Evolutionary conservation across 345 rosid genomes (phyloP).

Genomic region (Citrus maxima): DNA sequence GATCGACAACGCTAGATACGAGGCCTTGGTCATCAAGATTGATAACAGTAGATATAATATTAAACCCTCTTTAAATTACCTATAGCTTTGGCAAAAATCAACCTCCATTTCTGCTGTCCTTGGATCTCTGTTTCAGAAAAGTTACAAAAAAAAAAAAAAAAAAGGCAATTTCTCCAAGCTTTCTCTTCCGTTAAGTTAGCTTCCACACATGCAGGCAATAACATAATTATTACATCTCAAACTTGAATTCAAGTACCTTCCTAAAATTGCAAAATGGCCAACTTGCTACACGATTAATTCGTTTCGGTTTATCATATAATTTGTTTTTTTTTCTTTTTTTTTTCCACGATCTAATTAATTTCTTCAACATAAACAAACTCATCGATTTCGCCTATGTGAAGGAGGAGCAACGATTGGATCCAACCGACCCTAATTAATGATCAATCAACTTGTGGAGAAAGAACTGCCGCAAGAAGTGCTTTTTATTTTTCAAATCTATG

Average conservation of each 20-base stretch:
- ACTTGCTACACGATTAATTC: background rate
- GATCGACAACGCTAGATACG: background rate
- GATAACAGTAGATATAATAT: background rate
- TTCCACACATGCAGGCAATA: slow-evolving; percentile 15
- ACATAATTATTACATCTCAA: no score
- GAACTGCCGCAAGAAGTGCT: slow-evolving; percentile 14
- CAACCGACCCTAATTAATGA: slow-evolving; percentile 6
- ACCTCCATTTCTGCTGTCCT: background rate
- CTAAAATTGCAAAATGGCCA: background rate
- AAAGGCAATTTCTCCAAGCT: background rate
- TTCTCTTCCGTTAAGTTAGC: slow-evolving; percentile 23
- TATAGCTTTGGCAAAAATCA: background rate
- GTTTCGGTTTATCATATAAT: background rate
- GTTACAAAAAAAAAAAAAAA: background rate
- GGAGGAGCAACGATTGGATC: slow-evolving; percentile 15
- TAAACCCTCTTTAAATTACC: no score
- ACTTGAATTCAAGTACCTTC: no score
- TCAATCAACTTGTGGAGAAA: background rate
- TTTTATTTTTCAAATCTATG: background rate
- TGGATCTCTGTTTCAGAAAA: slow-evolving; percentile 8
- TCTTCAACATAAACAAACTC: background rate
- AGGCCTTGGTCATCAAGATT: background rate
- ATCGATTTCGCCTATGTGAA: background rate
- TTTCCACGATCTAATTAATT: no score
- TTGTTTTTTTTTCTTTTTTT: background rate